These are phyloP conservation scores for Dioszegia aurantiaca DNA, from an alignment of 768 basidiomycete species.

Conservation along the genomic window DNA sequence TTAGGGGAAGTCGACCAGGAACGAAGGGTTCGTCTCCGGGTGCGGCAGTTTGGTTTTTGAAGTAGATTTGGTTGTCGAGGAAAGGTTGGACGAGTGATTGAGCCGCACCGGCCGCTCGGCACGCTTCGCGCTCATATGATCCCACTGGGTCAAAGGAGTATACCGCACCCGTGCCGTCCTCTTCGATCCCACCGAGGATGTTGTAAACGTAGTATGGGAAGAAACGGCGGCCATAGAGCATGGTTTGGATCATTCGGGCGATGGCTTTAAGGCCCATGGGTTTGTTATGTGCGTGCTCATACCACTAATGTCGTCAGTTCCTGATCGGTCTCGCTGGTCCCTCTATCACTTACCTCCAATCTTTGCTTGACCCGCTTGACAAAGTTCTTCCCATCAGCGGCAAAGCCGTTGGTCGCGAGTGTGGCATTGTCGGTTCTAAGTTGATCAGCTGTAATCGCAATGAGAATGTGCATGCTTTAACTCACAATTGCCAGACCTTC, in stretches of 20 bases:
- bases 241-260: constrained; percentile 96
- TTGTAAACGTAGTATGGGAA: constrained; percentile 99
- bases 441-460: too few relatives aligned
- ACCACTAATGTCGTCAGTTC: constrained; percentile 66
- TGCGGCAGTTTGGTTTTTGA: constrained; percentile 85
- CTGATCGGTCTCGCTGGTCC: not conserved
- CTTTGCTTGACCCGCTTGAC: constrained; percentile 94
- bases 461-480: too few relatives aligned
- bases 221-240: constrained; percentile 92
- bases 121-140: constrained; percentile 94
- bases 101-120: constrained; percentile 95
- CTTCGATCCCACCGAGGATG: constrained; percentile 92
- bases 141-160: constrained; percentile 99
- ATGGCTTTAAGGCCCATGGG: constrained; percentile 96
- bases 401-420: constrained; percentile 93
- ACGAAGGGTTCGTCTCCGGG: constrained; percentile 63
- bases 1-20: constrained; percentile 75
- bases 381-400: constrained; percentile 95
- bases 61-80: constrained; percentile 98
- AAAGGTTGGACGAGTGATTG: constrained; percentile 92
- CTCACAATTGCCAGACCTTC: constrained; percentile 90
- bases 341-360: constrained; percentile 66
- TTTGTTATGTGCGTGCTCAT: constrained; percentile 92
- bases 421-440: constrained; percentile 92
- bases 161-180: constrained; percentile 92